phyloP scores from a whole-genome alignment of 805 yeast genomes.

The Candida ovalis region DNA sequence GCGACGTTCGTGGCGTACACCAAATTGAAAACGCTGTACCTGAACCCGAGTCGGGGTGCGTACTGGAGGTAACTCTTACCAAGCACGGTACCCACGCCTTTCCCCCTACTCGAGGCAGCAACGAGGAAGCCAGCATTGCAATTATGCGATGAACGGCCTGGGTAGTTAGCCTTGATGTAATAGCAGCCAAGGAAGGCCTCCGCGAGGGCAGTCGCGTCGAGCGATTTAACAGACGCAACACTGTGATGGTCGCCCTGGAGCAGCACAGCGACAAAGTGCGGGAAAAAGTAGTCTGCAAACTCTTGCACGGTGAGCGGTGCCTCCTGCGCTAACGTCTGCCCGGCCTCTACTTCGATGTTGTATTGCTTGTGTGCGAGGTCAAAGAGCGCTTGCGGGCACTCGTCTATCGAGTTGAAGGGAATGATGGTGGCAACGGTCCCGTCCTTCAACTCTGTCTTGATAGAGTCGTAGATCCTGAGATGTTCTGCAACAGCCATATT shows the following conservation, averaged over 20 bases:
- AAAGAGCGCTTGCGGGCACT: conserved; percentile 50
- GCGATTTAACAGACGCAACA: conserved; percentile 7
- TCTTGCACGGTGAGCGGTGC: conserved; percentile 40
- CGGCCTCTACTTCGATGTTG: conserved; percentile 65
- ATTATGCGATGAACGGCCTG: conserved; percentile 79
- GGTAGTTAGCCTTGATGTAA: conserved; percentile 82
- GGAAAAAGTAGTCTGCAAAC: conserved; percentile 65
- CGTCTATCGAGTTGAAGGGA: conserved; percentile 48
- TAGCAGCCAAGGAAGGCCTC: conserved; percentile 62
- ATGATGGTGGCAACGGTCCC: conserved; percentile 44
- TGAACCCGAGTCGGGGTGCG: conserved; percentile 79
- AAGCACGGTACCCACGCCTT: conserved; percentile 57
- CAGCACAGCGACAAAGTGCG: conserved; percentile 60
- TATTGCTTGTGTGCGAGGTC: conserved; percentile 46
- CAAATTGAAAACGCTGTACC: conserved; percentile 79
- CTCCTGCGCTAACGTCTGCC: conserved; percentile 70
- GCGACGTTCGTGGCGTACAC: conserved; percentile 82
- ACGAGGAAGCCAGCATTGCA: conserved; percentile 90
- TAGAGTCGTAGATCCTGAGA: conserved; percentile 6
- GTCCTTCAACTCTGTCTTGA: conserved; percentile 23
- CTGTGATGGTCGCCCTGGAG: conserved; percentile 37
- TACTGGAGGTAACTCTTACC: conserved; percentile 63
- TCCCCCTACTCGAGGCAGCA: conserved; percentile 53
- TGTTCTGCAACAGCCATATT: conserved; percentile 10
- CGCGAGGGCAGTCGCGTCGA: conserved; percentile 40